These are phyloP conservation scores for Metahyphopichia silvanorum DNA, from an alignment of 805 yeast genomes.

Conservation along the genomic window DNA sequence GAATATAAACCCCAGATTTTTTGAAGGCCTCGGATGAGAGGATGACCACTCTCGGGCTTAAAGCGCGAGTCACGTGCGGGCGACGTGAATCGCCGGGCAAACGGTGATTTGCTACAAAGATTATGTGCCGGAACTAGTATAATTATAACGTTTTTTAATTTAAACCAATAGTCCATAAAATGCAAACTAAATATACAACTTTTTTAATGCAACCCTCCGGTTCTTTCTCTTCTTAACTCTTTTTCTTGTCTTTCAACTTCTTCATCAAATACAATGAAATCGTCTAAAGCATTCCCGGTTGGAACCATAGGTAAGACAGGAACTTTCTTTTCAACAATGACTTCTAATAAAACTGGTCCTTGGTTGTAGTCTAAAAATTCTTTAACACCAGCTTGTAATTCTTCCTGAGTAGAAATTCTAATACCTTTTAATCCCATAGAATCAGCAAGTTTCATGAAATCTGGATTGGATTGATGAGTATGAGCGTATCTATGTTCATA, in stretches of 20 bases:
- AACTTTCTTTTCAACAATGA: conserved; percentile 84
- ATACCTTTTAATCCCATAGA: conserved; percentile 90
- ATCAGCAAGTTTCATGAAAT: conserved; percentile 88
- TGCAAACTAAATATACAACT: too few relatives aligned
- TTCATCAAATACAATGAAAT: conserved; percentile 84
- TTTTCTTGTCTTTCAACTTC: conserved; percentile 71
- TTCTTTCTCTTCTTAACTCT: conserved; percentile 67
- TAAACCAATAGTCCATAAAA: too few relatives aligned
- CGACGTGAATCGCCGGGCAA: too few relatives aligned
- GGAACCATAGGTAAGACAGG: conserved; percentile 99
- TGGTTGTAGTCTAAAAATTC: conserved; percentile 67
- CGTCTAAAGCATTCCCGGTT: conserved; percentile 91
- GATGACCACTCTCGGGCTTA: too few relatives aligned
- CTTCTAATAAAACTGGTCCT: conserved; percentile 91
- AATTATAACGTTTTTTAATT: too few relatives aligned
- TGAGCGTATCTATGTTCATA: conserved; percentile 97
- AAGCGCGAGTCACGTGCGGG: too few relatives aligned
- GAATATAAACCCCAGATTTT: too few relatives aligned
- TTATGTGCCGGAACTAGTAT: too few relatives aligned
- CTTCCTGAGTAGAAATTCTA: conserved; percentile 65
- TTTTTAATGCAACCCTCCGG: conserved; percentile 64
- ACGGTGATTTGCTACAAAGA: too few relatives aligned
- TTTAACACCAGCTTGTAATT: conserved; percentile 45
- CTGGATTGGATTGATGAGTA: conserved; percentile 94
- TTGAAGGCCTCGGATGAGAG: too few relatives aligned